A percentile compares a stretch with the other conserved stretches of the same genome.
phyloP scores from a whole-genome alignment of 805 yeast genomes.

The Sporopachydermia lactativora region DNA sequence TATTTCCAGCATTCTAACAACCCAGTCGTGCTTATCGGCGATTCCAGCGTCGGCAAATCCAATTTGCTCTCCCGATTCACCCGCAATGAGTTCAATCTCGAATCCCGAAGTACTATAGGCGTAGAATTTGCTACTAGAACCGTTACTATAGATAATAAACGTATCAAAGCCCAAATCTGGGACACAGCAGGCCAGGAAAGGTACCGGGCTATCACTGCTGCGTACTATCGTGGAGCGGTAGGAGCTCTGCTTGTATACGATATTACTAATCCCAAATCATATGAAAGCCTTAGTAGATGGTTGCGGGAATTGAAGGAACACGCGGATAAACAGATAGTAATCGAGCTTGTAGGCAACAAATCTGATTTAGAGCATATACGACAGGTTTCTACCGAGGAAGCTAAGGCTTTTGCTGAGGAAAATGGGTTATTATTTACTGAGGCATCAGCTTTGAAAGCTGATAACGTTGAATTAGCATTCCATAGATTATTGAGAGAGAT shows the following conservation, averaged over 20 bases:
- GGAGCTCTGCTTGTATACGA: constrained; percentile 89
- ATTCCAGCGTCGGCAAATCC: constrained; percentile 94
- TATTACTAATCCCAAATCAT: constrained; percentile 71
- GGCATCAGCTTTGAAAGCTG: constrained; percentile 87
- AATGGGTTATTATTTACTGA: constrained; percentile 88
- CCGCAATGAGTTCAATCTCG: constrained; percentile 78
- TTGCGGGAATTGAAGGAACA: constrained; percentile 88
- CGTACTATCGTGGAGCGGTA: constrained; percentile 90
- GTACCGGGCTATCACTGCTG: constrained; percentile 86
- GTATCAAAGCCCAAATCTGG: constrained; percentile 89
- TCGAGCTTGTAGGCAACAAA: constrained; percentile 87
- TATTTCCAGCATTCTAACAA: no score
- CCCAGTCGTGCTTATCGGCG: constrained; percentile 90
- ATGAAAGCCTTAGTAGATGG: constrained; percentile 81
- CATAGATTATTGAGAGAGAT: constrained; percentile 86
- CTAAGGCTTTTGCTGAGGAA: constrained; percentile 81
- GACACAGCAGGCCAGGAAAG: constrained; percentile 97
- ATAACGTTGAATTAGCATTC: constrained; percentile 90
- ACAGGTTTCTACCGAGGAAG: constrained; percentile 97
- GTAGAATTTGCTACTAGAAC: constrained; percentile 98
- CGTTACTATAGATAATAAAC: constrained; percentile 58
- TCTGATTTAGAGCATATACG: constrained; percentile 85
- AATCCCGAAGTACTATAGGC: constrained; percentile 89
- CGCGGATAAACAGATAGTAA: constrained; percentile 93
- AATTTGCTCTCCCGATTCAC: constrained; percentile 89